These are phyloP conservation scores for Piper betle DNA, from an alignment of 164 flowering plant genomes.

Conservation along the genomic window DNA sequence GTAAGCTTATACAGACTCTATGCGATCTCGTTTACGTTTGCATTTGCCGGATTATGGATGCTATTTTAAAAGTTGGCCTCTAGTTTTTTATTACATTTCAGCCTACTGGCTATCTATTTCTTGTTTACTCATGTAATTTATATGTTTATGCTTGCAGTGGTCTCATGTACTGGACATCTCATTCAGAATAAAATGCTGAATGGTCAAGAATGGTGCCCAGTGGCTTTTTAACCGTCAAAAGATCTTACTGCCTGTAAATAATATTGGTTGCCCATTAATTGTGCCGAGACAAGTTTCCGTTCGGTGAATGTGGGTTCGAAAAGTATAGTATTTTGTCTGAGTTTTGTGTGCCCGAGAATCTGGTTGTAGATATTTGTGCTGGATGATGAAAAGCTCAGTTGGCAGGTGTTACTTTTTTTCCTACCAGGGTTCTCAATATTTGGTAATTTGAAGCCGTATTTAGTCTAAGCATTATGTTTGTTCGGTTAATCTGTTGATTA, in stretches of 20 bases:
- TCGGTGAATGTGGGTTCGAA: not conserved
- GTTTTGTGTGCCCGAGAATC: not conserved
- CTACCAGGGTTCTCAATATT: too few species aligned
- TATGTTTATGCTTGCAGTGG: constrained; percentile 37
- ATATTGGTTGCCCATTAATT: not conserved
- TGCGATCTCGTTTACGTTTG: too few species aligned
- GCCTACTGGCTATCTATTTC: too few species aligned
- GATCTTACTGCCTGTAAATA: not conserved
- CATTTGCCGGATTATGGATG: too few species aligned
- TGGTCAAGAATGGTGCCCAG: not conserved
- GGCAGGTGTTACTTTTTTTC: too few species aligned
- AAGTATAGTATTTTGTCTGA: not conserved
- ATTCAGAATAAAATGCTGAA: constrained; percentile 31
- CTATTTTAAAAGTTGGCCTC: too few species aligned
- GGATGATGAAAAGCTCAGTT: not conserved
- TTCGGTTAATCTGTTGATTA: too few species aligned
- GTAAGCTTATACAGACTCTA: too few species aligned
- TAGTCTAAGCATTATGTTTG: too few species aligned
- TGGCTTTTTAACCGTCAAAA: not conserved
- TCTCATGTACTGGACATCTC: constrained; percentile 65
- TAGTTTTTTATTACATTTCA: too few species aligned
- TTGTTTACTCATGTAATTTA: too few species aligned
- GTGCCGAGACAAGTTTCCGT: not conserved
- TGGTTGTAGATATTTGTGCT: not conserved
- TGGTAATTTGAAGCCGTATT: too few species aligned